These are phyloP conservation scores for Forsythia viridissima DNA, from an alignment of 257 asterid species.

Conservation along the genomic window DNA sequence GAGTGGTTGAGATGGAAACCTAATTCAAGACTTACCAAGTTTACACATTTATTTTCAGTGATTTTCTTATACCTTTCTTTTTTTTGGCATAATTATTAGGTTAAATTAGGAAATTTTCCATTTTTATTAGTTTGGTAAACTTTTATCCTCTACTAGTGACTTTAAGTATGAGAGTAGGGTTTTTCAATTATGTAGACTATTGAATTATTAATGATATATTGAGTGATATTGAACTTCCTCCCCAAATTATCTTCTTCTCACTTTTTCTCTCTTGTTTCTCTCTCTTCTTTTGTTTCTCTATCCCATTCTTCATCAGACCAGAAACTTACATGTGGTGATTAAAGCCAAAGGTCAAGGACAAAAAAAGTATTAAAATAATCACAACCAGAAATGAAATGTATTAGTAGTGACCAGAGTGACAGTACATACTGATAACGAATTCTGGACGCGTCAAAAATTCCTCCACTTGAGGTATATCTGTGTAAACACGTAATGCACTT, in stretches of 20 bases:
- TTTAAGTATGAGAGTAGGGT: not conserved
- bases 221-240: not conserved
- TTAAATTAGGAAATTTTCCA: not conserved
- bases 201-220: not conserved
- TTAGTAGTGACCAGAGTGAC: not conserved
- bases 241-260: not conserved
- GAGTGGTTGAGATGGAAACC: not conserved
- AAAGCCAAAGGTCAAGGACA: slow-evolving; percentile 15
- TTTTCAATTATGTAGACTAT: not conserved
- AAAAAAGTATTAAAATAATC: slow-evolving; percentile 13
- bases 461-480: too few relatives aligned
- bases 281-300: not conserved
- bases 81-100: not conserved
- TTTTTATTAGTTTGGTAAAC: too few relatives aligned
- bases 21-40: not conserved
- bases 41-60: not conserved
- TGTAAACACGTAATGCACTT: slow-evolving; percentile 69
- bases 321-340: not conserved
- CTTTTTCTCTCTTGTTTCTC: not conserved
- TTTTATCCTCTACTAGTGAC: too few relatives aligned
- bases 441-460: slow-evolving; percentile 86
- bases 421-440: slow-evolving; percentile 67
- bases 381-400: slow-evolving; percentile 15
- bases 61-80: not conserved
- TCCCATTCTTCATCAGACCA: not conserved